phyloP scores from a whole-genome alignment of 352 stramenopile species.

The Globisporangium spinosum region DNA sequence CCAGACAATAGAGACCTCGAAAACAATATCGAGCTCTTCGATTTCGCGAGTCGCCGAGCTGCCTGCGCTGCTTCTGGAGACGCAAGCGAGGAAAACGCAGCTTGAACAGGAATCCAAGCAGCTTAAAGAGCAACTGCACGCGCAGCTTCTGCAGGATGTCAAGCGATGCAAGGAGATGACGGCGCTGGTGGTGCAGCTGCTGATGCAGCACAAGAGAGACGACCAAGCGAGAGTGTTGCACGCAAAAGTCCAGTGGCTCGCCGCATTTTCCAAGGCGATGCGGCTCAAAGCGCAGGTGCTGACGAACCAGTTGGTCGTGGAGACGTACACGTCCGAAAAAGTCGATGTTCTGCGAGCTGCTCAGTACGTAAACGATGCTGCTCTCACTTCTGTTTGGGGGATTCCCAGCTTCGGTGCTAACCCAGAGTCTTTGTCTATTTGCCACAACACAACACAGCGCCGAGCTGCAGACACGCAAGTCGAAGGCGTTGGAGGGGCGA shows the following conservation, averaged over 20 bases:
- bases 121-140: constrained; percentile 14
- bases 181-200: constrained; percentile 16
- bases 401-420: neutral
- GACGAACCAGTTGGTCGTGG: constrained; percentile 25
- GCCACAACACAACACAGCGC: constrained; percentile 9
- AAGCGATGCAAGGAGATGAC: constrained; percentile 25
- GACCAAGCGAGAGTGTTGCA: constrained; percentile 31
- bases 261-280: constrained; percentile 26
- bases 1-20: neutral
- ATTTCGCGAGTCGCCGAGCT: constrained; percentile 28
- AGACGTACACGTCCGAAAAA: constrained; percentile 30
- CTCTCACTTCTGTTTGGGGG: neutral
- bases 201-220: constrained; percentile 31
- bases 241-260: constrained; percentile 30
- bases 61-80: constrained; percentile 32
- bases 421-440: neutral
- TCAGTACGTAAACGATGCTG: constrained; percentile 21
- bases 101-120: constrained; percentile 9
- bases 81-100: constrained; percentile 23
- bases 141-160: constrained; percentile 22
- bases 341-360: constrained; percentile 18
- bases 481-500: constrained; percentile 21
- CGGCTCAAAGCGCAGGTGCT: constrained; percentile 28
- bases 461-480: constrained; percentile 25
- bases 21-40: neutral